Conservation (phyloP, 2,329 filamentous ascomycete genomes). For the Akanthomyces dipterigenus region DNA sequence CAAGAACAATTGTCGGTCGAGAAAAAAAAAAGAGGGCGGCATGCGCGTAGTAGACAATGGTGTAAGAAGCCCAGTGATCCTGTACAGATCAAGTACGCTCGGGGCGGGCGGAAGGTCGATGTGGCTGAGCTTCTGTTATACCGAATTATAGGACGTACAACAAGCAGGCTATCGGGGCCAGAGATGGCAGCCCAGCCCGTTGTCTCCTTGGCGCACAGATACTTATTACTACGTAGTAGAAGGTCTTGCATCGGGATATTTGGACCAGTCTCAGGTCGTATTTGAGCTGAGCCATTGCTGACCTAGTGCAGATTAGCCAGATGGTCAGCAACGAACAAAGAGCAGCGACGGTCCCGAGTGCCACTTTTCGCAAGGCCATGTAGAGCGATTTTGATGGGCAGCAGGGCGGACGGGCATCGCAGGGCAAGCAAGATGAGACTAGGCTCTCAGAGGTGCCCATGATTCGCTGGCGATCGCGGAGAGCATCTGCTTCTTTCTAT, state of each 20-base stretch:
- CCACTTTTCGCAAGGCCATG: neutral
- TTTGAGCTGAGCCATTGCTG: neutral
- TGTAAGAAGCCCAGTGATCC: neutral
- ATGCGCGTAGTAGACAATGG: neutral
- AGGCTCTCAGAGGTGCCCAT: neutral
- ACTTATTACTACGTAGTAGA: neutral
- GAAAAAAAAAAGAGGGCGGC: neutral
- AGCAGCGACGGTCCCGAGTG: neutral
- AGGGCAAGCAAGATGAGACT: neutral
- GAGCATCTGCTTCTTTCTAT: neutral
- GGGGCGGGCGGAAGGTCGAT: conserved; percentile 2
- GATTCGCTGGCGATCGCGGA: neutral
- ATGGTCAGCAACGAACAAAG: neutral
- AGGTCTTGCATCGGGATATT: neutral
- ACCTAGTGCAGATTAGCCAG: neutral
- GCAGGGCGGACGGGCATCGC: neutral
- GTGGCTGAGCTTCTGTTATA: neutral
- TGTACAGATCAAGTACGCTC: neutral
- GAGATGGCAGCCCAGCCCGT: neutral
- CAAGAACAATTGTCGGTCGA: neutral
- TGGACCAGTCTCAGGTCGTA: neutral
- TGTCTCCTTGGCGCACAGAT: neutral
- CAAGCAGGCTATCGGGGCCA: neutral
- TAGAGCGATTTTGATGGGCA: neutral
- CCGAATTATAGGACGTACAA: neutral